Base-by-base conservation (phyloP, 768 basidiomycete genomes). In the Phaeolepiota aurea region DNA sequence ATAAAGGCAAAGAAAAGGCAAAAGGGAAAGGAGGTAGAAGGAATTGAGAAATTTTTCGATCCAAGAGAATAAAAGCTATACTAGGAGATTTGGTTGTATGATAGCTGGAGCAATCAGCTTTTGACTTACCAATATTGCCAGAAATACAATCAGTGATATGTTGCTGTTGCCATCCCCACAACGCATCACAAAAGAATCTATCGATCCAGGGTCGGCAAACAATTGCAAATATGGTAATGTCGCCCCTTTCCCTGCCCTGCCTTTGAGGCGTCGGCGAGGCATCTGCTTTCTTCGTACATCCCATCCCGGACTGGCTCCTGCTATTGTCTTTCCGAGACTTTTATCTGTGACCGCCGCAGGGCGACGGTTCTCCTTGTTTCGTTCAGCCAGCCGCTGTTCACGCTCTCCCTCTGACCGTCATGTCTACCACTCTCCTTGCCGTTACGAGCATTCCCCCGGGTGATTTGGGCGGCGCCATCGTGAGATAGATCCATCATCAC, bases 41-140 rank as follows among this genome's bases (percentile, higher is more conserved):
- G 68, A 11, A 63, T 70, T 28, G 66, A 66, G 39, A 66, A 57
- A 40, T 70, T 66, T 47, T 66, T 70, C 42, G 42, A 40, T 48
- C 47, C 53, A 40, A 28, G n/a, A 28, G 7, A 28, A 28, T 28
- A 7, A 28, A n/a, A 28, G 7, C 7, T 28, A 7, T 28, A 7
- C n/a, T 28, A 28, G 25, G 7, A 28, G 25, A 7, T 28, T 28
- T 28, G 25, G 25, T 28, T 28, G 7, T 7, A 28, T 28, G 25
- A n/a, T 28, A 7, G 25, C 25, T 28, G 7, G n/a, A 28, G n/a
- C 7, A 28, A 28, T 28, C 7, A 28, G 7, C 25, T 28, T 28
- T n/a, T 7, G 7, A 28, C 25, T 28, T n/a, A n/a, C n/a, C n/a
- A n/a, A n/a, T 28, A n/a, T 28, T 28, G 25, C 25, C 25, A 7